Evolutionary conservation across 495 filamentous ascomycete genomes (phyloP).

Genomic region (Aspergillus bertholletiae): DNA sequence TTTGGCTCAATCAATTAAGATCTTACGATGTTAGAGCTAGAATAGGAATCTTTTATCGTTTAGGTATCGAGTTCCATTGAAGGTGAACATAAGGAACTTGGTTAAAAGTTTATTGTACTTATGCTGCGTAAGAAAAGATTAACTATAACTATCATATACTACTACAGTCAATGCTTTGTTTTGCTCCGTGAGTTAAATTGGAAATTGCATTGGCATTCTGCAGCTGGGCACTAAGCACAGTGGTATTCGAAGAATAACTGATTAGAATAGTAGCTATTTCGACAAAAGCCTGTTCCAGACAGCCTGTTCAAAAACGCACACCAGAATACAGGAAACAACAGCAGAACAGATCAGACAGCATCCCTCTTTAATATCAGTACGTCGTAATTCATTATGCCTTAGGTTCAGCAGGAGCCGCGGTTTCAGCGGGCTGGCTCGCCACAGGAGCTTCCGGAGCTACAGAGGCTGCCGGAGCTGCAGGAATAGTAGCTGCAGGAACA

Average conservation of each 20-base stretch:
- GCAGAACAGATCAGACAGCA: neutral
- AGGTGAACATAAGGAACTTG: no score
- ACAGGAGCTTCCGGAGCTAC: no score
- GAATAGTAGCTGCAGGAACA: slow-evolving; percentile 9
- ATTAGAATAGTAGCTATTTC: neutral
- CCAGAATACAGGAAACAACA: slow-evolving; percentile 4
- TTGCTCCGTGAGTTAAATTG: no score
- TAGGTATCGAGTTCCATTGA: no score
- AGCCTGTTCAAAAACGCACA: slow-evolving; percentile 1
- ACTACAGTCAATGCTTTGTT: no score
- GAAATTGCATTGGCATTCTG: slow-evolving; percentile 10
- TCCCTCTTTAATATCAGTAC: neutral
- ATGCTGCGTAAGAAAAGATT: no score
- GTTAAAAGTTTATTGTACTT: no score
- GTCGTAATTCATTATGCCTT: slow-evolving; percentile 19
- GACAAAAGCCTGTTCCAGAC: slow-evolving; percentile 15
- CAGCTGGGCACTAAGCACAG: neutral
- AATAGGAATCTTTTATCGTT: no score
- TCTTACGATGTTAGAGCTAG: no score
- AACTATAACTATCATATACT: no score
- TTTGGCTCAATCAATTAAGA: no score
- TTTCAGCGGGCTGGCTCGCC: slow-evolving; percentile 10
- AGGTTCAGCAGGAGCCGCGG: slow-evolving; percentile 26
- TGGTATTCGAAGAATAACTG: neutral
- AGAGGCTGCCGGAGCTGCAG: no score